A percentile compares a stretch with the other conserved stretches of the same genome.
phyloP scores from a whole-genome alignment of 257 asterid genomes.

The Solanum rostratum region DNA sequence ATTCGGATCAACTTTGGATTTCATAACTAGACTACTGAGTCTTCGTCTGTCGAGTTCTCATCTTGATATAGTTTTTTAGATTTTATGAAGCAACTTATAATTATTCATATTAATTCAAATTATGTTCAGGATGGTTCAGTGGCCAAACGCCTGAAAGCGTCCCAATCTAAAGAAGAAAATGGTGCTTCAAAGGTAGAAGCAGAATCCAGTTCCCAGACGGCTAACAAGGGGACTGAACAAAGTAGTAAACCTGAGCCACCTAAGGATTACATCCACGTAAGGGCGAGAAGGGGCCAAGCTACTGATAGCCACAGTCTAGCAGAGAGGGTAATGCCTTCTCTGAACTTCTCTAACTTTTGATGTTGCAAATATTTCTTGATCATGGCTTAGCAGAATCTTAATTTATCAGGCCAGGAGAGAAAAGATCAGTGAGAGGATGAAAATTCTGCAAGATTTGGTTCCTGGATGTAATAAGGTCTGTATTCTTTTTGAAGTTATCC shows the following conservation, averaged over 20 bases:
- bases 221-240: constrained; percentile 34
- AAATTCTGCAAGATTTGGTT: constrained; percentile 82
- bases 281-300: constrained; percentile 97
- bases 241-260: constrained; percentile 56
- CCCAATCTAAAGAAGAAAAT: constrained; percentile 24
- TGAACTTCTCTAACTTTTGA: background rate
- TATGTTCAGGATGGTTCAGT: constrained; percentile 30
- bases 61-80: background rate
- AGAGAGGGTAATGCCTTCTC: constrained; percentile 50
- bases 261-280: constrained; percentile 85
- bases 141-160: constrained; percentile 33
- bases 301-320: constrained; percentile 96
- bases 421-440: constrained; percentile 95
- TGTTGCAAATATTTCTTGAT: background rate
- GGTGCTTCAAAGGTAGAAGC: constrained; percentile 35
- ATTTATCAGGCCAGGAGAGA: constrained; percentile 73
- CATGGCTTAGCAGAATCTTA: background rate
- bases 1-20: background rate
- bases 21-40: background rate
- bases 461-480: constrained; percentile 93
- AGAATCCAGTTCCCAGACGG: constrained; percentile 45
- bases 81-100: background rate
- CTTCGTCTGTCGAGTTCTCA: background rate
- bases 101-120: background rate
- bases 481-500: background rate